Evolutionary conservation across 2,329 filamentous ascomycete genomes (phyloP).

Genomic region (Beauveria medogensis): DNA sequence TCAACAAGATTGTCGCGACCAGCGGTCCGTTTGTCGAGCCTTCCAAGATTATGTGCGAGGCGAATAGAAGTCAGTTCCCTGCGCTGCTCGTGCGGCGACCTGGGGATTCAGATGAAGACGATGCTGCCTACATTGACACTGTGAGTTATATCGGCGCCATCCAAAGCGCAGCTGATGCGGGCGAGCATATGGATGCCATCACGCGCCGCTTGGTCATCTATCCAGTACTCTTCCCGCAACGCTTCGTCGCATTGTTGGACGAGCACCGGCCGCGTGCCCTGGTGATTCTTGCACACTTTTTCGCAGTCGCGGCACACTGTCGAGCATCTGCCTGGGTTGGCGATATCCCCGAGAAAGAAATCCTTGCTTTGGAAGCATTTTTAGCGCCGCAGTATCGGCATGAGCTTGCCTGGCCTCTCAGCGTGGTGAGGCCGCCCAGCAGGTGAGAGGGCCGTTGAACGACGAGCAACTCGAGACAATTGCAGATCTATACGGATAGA

Average conservation of each 20-base stretch:
- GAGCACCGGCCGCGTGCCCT: conserved; percentile 16
- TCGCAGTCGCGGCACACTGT: conserved; percentile 14
- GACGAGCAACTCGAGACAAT: not conserved
- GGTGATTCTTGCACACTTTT: conserved; percentile 19
- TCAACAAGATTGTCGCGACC: conserved; percentile 13
- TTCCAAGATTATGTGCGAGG: not conserved
- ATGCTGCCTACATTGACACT: conserved; percentile 14
- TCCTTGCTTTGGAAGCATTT: conserved; percentile 9
- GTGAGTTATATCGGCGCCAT: conserved; percentile 15
- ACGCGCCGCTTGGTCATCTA: conserved; percentile 16
- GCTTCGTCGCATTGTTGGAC: conserved; percentile 15
- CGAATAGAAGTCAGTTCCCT: conserved; percentile 9
- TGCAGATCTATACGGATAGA: not conserved
- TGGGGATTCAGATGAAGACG: conserved; percentile 12
- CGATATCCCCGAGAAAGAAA: conserved; percentile 7
- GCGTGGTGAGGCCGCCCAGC: not conserved
- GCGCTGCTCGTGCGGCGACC: conserved; percentile 8
- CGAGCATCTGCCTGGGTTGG: conserved; percentile 14
- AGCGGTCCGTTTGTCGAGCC: conserved; percentile 13
- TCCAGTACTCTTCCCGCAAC: conserved; percentile 15
- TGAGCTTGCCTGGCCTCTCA: conserved; percentile 12
- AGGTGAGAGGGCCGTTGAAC: not conserved
- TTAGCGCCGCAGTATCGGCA: conserved; percentile 8
- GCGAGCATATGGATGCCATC: conserved; percentile 12
- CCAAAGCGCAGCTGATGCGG: conserved; percentile 9